A percentile compares a stretch with the other conserved stretches of the same genome.
phyloP scores from a whole-genome alignment of 148 eudicot genomes.

The Chenopodium album region DNA sequence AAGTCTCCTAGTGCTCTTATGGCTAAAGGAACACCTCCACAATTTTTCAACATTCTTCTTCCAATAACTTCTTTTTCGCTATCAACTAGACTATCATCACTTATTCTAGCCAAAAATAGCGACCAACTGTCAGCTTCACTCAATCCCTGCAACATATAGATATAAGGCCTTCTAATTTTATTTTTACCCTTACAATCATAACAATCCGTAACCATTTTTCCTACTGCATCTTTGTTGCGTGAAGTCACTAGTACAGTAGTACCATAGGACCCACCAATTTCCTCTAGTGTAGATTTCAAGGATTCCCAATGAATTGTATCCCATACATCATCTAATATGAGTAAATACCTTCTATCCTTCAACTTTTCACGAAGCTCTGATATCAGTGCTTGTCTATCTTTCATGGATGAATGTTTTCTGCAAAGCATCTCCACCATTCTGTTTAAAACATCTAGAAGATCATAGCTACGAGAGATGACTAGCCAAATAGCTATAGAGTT shows the following conservation, averaged over 20 bases:
- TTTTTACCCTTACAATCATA: background rate
- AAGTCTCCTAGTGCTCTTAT: slow-evolving; percentile 21
- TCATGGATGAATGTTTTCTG: background rate
- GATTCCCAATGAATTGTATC: slow-evolving; percentile 16
- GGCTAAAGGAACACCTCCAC: slow-evolving; percentile 20
- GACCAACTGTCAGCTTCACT: background rate
- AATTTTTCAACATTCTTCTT: slow-evolving; percentile 12
- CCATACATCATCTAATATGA: slow-evolving; percentile 25
- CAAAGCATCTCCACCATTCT: slow-evolving; percentile 7
- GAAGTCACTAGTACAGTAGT: slow-evolving; percentile 10
- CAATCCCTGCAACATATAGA: background rate
- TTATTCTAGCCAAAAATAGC: background rate
- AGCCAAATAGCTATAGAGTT: background rate
- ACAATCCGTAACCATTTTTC: background rate
- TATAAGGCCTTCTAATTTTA: background rate
- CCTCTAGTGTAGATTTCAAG: background rate
- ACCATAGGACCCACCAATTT: slow-evolving; percentile 16
- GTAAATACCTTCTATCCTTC: slow-evolving; percentile 11
- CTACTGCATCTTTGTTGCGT: slow-evolving; percentile 10
- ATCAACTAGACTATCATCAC: background rate
- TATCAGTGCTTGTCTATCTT: background rate
- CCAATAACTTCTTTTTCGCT: background rate
- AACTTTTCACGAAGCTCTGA: slow-evolving; percentile 1
- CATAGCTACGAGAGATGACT: background rate
- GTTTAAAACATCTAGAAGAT: background rate